Evolutionary conservation across 768 basidiomycete genomes (phyloP), one percentile per base, ranked within the genome.

Genomic region (Boletus tomentosulus): DNA sequence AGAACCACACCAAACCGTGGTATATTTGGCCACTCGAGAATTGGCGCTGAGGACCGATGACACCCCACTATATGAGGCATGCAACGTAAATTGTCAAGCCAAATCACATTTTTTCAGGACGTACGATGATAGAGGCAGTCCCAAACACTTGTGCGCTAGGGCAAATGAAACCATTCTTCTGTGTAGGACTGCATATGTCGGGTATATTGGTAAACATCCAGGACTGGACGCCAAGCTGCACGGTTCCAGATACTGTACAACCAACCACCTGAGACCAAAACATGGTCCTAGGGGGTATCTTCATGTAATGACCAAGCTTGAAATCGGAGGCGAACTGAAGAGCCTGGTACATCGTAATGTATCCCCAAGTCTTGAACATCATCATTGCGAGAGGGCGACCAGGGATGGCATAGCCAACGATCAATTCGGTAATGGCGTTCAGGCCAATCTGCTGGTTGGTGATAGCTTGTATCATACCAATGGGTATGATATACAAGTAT

Each of bases 281-380:
- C 79, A 86, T 85, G 0, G 81, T 74, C 19, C 84, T 74, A 41
- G 82, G 84, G 12, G 85, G 81, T 37, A 87, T 73, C 74, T 84
- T 80, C 78, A 85, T 85, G 73, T 76, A 87, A 71, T 89, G 86
- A 49, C 87, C 87, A 34, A 89, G 76, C 69, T 89, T 90, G 68
- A 89, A 84, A 66, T 89, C 87, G 45, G 77, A 74, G 4, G 84
- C 76, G 66, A 88, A 88, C 53, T 77, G 72, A 66, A 88, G 77
- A 1, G 84, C 86, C 73, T 79, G 78, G 22, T 72, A 58, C 81
- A 85, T 81, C 1, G 83, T 80, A 42, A 85, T 78, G 63, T 86
- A 87, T n/a, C 83, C 84, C 71, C 79, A 87, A 4, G 79, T 84
- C 72, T 85, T 86, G 74, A 84, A 87, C 79, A 88, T 83, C 87